Conservation (phyloP, 2,329 filamentous ascomycete genomes). For the Pseudogymnoascus sp. region DNA sequence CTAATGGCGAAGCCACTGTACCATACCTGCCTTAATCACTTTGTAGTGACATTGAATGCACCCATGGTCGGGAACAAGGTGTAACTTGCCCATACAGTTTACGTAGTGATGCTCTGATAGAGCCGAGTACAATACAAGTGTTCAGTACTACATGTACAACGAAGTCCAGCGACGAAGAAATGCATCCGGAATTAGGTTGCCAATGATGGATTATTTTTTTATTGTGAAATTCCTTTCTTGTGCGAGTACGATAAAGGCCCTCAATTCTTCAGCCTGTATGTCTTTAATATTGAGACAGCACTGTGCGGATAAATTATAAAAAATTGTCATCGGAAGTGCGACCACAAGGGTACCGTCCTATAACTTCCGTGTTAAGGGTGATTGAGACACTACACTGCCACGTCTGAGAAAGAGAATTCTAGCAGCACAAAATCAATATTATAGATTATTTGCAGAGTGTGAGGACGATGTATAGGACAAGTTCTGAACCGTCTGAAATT, state of each 20-base stretch:
- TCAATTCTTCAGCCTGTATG: background rate
- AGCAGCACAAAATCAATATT: background rate
- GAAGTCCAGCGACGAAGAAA: background rate
- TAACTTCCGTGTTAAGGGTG: background rate
- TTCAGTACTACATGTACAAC: background rate
- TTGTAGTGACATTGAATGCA: background rate
- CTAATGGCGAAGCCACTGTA: constrained; percentile 19
- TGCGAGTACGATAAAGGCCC: background rate
- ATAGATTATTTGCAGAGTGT: background rate
- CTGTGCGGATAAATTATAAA: background rate
- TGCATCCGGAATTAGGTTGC: background rate
- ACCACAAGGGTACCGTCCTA: background rate
- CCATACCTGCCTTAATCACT: constrained; percentile 27
- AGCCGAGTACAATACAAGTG: constrained; percentile 5
- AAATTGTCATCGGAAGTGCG: background rate
- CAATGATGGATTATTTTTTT: background rate
- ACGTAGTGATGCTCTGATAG: background rate
- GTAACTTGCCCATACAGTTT: constrained; percentile 6
- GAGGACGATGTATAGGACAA: background rate
- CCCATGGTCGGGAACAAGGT: constrained; percentile 5
- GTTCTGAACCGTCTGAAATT: background rate
- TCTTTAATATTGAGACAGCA: constrained; percentile 4
- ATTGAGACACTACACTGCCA: background rate
- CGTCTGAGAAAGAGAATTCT: background rate
- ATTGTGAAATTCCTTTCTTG: background rate